phyloP scores from a whole-genome alignment of 306 rosid species.

The Astragalus membranaceus region DNA sequence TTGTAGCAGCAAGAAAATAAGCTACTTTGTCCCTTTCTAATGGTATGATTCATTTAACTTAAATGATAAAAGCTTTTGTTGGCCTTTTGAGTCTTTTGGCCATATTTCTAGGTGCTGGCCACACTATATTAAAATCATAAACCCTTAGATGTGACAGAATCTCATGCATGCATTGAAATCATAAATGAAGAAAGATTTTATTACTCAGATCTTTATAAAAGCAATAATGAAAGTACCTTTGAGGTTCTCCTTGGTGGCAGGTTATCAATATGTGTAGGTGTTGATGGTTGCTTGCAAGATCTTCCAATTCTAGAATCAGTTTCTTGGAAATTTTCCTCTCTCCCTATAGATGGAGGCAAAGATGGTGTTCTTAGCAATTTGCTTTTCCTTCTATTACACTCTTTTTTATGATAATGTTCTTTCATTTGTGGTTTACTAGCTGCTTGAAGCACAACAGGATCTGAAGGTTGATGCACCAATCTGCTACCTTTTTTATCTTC shows the following conservation, averaged over 20 bases:
- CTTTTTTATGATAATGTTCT: conserved; percentile 19
- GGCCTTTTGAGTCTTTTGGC: conserved; percentile 10
- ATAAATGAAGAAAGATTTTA: background rate
- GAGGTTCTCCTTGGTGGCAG: conserved; percentile 36
- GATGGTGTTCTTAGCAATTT: conserved; percentile 39
- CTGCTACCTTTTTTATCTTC: conserved; percentile 13
- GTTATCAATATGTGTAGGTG: conserved; percentile 23
- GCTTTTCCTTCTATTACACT: conserved; percentile 16
- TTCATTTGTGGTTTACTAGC: conserved; percentile 20
- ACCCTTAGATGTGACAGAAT: conserved; percentile 6
- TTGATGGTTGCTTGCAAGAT: conserved; percentile 34
- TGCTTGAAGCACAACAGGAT: conserved; percentile 18
- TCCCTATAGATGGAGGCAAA: conserved; percentile 40
- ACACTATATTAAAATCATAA: background rate
- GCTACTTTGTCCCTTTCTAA: conserved; percentile 16
- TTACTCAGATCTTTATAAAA: background rate
- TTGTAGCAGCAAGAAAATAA: background rate
- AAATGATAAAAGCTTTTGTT: conserved; percentile 16
- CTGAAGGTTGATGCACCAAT: conserved; percentile 27
- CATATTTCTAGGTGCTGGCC: background rate
- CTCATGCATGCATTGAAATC: background rate
- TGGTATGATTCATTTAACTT: conserved; percentile 6
- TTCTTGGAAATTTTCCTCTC: conserved; percentile 35
- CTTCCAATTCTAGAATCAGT: conserved; percentile 26
- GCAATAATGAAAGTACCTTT: conserved; percentile 33